Evolutionary conservation across 768 basidiomycete species (phyloP), one percentile per base, ranked within the genome.

Genomic region (Suillus decipiens): DNA sequence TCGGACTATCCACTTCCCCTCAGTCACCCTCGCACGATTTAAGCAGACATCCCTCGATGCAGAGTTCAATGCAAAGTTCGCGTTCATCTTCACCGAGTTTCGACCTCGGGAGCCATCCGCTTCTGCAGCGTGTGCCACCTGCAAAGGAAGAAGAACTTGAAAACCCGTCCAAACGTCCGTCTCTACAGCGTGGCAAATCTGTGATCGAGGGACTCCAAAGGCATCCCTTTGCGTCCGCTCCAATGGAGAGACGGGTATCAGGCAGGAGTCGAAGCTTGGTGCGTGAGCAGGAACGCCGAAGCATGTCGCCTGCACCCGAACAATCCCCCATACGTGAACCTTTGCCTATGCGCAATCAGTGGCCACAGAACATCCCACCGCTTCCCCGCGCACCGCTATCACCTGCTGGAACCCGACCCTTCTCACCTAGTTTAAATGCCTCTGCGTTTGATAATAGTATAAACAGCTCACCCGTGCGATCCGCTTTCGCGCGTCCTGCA

Each of bases 311-410:
- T 42, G 54, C 64, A 17, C 63, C 33, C 9, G 60, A 48, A 19
- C 37, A 17, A 37, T 39, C 24, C 24, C 31, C 24, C 28, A 31
- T 24, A n/a, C 61, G 48, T 63, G 53, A 56, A 5, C 50, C 22
- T 54, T 68, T 64, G 45, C 68, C 66, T 55, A 47, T 42, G n/a
- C 66, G 64, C 42, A 42, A 48, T 6, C 48, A 50, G 28, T 71
- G 70, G 69, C 68, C 64, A 11, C 19, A 64, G 33, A 73, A 68
- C 39, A 50, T 75, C 10, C 70, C 75, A 11, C 75, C 72, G 48
- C 72, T 74, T 54, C 75, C 75, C 34, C 73, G 68, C 11, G 61
- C 68, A 36, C 71, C 73, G 66, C 67, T 48, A 64, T 39, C 51
- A 10, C 58, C 39, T 24, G 24, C 37, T 17, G 55, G 22, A 24